Evolutionary conservation across 345 rosid genomes (phyloP).

Genomic region (Gossypium turneri): DNA sequence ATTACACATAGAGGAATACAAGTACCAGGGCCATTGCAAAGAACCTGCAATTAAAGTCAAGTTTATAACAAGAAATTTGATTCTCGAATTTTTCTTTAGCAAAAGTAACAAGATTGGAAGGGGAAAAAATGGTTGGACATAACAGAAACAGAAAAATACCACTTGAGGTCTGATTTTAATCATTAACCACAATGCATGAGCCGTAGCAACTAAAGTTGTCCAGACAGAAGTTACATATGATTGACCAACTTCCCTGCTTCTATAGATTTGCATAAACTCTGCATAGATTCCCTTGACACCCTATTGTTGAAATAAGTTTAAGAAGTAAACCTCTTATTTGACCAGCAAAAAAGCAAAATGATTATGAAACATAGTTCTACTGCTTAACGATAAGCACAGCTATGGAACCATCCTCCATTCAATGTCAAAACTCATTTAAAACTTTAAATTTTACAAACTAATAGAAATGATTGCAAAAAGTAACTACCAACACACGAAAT

Average conservation of each 20-base stretch:
- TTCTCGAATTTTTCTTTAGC: not conserved
- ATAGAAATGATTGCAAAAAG: not conserved
- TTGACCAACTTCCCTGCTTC: conserved; percentile 97
- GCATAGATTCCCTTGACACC: conserved; percentile 32
- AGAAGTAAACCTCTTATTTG: conserved; percentile 2
- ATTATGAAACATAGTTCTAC: conserved; percentile 4
- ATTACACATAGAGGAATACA: conserved; percentile 81
- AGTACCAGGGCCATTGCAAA: conserved; percentile 97
- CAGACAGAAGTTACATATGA: conserved; percentile 80
- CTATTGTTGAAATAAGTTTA: conserved; percentile 28
- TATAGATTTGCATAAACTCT: conserved; percentile 68
- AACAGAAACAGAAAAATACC: conserved; percentile 38
- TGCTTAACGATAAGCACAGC: not conserved
- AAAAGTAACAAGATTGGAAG: not conserved
- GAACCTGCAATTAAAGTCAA: conserved; percentile 41
- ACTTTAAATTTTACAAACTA: not conserved
- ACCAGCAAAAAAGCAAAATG: conserved; percentile 6
- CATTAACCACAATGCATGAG: conserved; percentile 73
- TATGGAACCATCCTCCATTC: not conserved
- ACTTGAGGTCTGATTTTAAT: conserved; percentile 79
- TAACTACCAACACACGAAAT: not conserved
- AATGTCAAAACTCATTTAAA: not conserved
- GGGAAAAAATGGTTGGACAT: not conserved
- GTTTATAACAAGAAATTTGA: not conserved
- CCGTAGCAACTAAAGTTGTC: conserved; percentile 66